These are phyloP conservation scores for Fraxinus sp. DNA, from an alignment of 305 asterid species.

Conservation along the genomic window DNA sequence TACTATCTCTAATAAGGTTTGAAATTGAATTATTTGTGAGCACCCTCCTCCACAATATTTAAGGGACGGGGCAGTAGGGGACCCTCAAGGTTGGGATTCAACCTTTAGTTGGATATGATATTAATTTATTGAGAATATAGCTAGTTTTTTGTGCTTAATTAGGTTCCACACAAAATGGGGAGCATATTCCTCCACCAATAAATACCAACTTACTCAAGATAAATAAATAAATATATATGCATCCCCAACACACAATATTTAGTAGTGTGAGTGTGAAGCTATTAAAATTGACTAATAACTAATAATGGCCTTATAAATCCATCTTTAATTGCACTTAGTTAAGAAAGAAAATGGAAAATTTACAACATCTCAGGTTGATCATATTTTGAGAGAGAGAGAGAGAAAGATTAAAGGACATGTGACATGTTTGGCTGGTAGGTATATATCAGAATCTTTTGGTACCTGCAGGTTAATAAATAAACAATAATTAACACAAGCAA, in stretches of 20 bases:
- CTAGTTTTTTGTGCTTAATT: conserved; percentile 27
- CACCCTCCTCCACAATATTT: no score
- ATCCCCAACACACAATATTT: neutral
- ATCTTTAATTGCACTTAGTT: neutral
- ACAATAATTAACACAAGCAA: neutral
- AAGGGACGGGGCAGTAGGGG: no score
- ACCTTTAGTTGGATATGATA: neutral
- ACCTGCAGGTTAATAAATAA: neutral
- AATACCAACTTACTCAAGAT: conserved; percentile 22
- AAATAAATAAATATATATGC: neutral
- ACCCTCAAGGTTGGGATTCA: no score
- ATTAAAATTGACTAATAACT: neutral
- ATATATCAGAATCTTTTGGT: conserved; percentile 16
- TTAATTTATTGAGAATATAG: conserved; percentile 30
- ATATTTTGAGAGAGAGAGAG: neutral
- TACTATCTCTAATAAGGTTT: no score
- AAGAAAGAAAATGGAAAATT: neutral
- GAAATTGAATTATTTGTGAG: no score
- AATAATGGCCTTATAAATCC: neutral
- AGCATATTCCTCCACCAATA: conserved; percentile 39
- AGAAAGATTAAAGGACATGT: conserved; percentile 30
- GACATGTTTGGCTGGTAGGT: conserved; percentile 51
- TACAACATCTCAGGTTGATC: neutral
- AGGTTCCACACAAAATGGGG: conserved; percentile 35
- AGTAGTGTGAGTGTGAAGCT: conserved; percentile 24